Base-by-base conservation (phyloP, 176 grass and related monocot genomes). In the Raddia distichophylla region DNA sequence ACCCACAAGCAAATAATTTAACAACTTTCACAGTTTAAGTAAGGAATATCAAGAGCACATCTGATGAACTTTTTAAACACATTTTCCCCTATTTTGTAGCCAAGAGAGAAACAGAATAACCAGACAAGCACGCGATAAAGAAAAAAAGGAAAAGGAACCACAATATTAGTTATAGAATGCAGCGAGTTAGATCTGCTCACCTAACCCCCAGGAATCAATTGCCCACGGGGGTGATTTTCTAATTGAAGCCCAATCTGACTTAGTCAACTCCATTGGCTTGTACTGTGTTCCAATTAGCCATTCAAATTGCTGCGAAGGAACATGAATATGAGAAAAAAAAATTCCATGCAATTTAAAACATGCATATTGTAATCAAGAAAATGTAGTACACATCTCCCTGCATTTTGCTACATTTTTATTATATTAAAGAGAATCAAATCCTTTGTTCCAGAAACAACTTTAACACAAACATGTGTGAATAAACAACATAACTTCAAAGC, bases 171-270 rank as follows among this genome's bases (percentile, higher is more conserved):
- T 17, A 49, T 32, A 47, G 34, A 69, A 72, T 69, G 53, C 46
- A 73, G 34, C 62, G n/a, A 76, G 57, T 82, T 86, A 83, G 43
- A 17, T 78, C 17, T 35, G 80, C 89, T 90, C 69, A 99, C 97
- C 97, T 81, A 99, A 80, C 68, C 97, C 97, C 97, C 97, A 99
- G 64, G 93, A 94, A 83, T 99, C 97, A 89, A 99, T 93, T 43
- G 93, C 76, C 97, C 97, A 99, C 2, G 97, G 87, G 83, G 97
- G 93, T 50, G 97, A 99, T 79, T 92, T 96, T 85, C 97, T 99
- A 87, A 99, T 95, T 52, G 86, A 49, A 69, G 76, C 80, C 97
- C 97, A 99, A 66, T 99, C 97, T 78, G 97, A 95, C 71, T 99
- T 99, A 64, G 85, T 77, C 55, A 93, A 68, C 86, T 99, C 97